Evolutionary conservation across 768 basidiomycete genomes (phyloP).

Genomic region (Termitomyces sp.): DNA sequence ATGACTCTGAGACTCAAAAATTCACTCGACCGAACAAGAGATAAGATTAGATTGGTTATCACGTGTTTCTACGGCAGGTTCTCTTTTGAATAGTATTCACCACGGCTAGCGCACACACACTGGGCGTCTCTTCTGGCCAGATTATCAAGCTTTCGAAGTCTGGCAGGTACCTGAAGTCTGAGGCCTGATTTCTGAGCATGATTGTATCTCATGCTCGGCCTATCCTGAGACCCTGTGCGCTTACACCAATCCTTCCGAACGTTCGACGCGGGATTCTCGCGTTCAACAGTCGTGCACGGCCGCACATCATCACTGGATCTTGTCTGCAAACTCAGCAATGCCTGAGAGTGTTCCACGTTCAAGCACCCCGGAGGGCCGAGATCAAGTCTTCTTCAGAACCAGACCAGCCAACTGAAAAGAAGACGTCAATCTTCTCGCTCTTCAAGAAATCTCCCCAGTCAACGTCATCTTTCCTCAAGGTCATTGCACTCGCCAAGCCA

Average conservation of each 20-base stretch:
- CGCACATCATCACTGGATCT: background rate
- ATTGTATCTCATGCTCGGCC: conserved; percentile 9
- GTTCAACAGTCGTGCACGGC: background rate
- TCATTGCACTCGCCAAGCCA: conserved; percentile 73
- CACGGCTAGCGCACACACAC: background rate
- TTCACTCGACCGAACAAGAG: background rate
- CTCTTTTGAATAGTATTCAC: background rate
- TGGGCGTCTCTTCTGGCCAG: background rate
- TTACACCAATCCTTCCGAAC: conserved; percentile 4
- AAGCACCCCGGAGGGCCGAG: conserved; percentile 4
- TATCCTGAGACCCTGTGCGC: conserved; percentile 5
- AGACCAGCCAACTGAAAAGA: background rate
- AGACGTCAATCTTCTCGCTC: conserved; percentile 18
- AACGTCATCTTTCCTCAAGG: conserved; percentile 65
- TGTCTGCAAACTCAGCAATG: background rate
- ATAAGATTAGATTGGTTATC: conserved; percentile 10
- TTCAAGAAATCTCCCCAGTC: conserved; percentile 32
- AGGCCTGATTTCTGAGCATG: conserved; percentile 6
- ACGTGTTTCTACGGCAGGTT: too few relatives aligned
- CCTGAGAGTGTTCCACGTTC: conserved; percentile 4
- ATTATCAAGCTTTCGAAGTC: conserved; percentile 7
- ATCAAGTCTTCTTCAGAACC: conserved; percentile 3
- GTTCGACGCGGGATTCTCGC: background rate
- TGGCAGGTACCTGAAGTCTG: conserved; percentile 2
- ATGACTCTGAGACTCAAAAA: too few relatives aligned